Evolutionary conservation across 1,284 basidiomycete genomes (phyloP), one percentile per base, ranked within the genome.

Genomic region (Leccinum fallax): DNA sequence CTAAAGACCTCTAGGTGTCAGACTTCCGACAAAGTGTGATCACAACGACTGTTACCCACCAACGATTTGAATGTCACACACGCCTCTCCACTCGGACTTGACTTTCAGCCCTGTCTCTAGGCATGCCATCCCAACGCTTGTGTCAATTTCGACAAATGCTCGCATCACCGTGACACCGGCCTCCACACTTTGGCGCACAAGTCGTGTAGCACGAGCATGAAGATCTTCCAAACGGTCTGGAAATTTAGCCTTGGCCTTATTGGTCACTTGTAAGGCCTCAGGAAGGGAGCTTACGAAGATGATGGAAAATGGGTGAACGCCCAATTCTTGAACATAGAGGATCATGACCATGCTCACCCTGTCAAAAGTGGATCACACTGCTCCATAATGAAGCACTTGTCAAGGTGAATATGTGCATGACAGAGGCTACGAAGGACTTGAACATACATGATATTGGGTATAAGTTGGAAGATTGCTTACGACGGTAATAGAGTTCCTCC

Each of bases 341-440:
- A 49, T 52, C n/a, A 24, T 49, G 34, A 15, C 30, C 38, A 26
- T 16, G 65, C 78, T 57, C 73, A 86, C 85, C 85, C 85, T 51
- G 78, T 80, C 15, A 78, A 66, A 38, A 88, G 78, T 28, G 80
- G 76, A 55, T 78, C 79, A 64, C 83, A 85, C 69, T 79, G 76
- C 61, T 82, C 81, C 58, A 88, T 76, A 57, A 89, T 81, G 71
- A 86, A 87, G 71, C 85, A 87, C 72, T 88, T 87, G 76, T 89
- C 87, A 16, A 88, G 78, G 71, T 88, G 86, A 65, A 89, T 83
- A 66, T 87, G 85, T 24, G 85, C 79, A 73, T 88, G 86, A 67
- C 85, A 86, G 54, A 87, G 71, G 55, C 85, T 87, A 51, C 24
- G 58, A 62, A 65, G 52, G 52, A 61, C 53, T 36, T 24, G 52